Evolutionary conservation across 1,284 basidiomycete species (phyloP).

Genomic region (Apiotrichum domesticum): DNA sequence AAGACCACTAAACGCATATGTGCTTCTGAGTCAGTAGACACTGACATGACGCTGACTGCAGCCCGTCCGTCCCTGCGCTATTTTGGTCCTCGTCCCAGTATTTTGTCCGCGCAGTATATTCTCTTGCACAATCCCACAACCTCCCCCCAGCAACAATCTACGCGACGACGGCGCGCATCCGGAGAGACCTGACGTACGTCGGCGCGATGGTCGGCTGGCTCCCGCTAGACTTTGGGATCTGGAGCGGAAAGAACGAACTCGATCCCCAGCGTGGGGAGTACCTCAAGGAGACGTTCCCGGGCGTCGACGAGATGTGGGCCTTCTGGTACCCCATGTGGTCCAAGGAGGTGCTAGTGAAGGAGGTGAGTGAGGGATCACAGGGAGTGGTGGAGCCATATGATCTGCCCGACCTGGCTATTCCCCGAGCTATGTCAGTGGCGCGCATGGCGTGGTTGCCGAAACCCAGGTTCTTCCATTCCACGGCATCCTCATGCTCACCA

Average conservation of each 20-base stretch:
- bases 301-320: not conserved
- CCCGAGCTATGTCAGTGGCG: too few relatives aligned
- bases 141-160: not conserved
- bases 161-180: not conserved
- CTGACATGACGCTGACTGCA: not conserved
- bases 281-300: not conserved
- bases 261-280: not conserved
- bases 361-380: not conserved
- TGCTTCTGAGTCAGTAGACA: too few relatives aligned
- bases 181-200: not conserved
- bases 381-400: too few relatives aligned
- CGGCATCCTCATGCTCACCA: too few relatives aligned
- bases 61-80: slow-evolving; percentile 2
- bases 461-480: too few relatives aligned
- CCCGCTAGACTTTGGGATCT: slow-evolving; percentile 3
- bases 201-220: slow-evolving; percentile 12
- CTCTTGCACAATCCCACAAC: not conserved
- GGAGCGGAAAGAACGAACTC: slow-evolving; percentile 3
- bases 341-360: not conserved
- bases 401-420: too few relatives aligned
- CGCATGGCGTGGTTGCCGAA: too few relatives aligned
- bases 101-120: not conserved
- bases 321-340: not conserved
- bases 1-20: not conserved
- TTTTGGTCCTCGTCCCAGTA: slow-evolving; percentile 2